Evolutionary conservation across 148 eudicot species (phyloP).

Genomic region (Chenopodium berlandieri): DNA sequence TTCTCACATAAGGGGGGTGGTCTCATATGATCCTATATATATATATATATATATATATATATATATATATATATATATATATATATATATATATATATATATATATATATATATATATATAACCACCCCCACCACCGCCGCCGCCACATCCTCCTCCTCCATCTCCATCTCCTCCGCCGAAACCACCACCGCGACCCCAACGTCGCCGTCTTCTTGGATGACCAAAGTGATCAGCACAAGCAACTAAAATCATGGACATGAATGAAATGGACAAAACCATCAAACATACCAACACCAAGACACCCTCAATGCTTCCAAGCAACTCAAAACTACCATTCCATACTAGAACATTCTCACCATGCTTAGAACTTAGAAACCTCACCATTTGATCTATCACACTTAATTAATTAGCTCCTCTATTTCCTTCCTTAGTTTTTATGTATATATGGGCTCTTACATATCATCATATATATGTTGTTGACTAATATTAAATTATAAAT

Average conservation of each 20-base stretch:
- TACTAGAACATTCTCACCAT: background rate
- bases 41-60: too few species aligned
- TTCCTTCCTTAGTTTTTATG: too few species aligned
- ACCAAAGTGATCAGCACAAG: background rate
- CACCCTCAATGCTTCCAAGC: background rate
- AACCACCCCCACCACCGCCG: too few species aligned
- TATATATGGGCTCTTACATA: background rate
- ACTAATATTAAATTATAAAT: background rate
- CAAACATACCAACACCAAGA: background rate
- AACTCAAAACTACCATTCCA: background rate
- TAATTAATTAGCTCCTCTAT: too few species aligned
- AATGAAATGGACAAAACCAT: conserved; percentile 10
- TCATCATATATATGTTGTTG: background rate
- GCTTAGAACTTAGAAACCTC: background rate
- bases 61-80: too few species aligned
- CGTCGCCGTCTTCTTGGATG: background rate
- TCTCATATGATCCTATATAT: too few species aligned
- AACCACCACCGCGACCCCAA: background rate
- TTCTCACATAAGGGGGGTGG: too few species aligned
- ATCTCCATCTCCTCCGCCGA: background rate
- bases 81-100: too few species aligned
- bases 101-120: too few species aligned
- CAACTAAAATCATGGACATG: background rate
- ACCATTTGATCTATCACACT: background rate
- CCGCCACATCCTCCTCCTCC: background rate